Evolutionary conservation across 1,284 basidiomycete species (phyloP).

Genomic region (Tranzscheliella williamsii): DNA sequence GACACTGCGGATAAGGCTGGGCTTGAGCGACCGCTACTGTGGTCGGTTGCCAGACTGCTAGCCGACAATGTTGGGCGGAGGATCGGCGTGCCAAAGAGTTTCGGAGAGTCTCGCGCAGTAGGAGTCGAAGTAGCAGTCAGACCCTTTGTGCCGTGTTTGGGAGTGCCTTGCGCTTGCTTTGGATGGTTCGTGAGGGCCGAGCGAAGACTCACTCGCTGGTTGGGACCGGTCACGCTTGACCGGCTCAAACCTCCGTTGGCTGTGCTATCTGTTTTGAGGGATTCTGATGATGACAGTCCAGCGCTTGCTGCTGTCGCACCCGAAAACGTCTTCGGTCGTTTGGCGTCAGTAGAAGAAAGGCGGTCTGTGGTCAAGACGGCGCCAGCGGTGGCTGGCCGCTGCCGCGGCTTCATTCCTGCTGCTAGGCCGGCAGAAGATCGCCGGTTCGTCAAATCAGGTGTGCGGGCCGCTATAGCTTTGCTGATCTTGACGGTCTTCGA

Average conservation of each 20-base stretch:
- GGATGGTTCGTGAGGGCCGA: constrained; percentile 20
- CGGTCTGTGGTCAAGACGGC: constrained; percentile 1
- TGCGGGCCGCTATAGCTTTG: too few relatives aligned
- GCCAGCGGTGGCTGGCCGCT: constrained; percentile 21
- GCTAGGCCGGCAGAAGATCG: constrained; percentile 11
- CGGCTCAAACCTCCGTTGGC: constrained; percentile 2
- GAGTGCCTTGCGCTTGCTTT: background rate
- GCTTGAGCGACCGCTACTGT: constrained; percentile 21
- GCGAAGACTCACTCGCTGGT: constrained; percentile 21
- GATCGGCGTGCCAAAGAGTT: constrained; percentile 2
- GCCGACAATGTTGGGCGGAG: constrained; percentile 13
- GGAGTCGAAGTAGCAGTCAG: constrained; percentile 6
- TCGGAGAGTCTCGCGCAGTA: constrained; percentile 14
- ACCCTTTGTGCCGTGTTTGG: constrained; percentile 1
- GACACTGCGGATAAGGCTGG: constrained; percentile 26
- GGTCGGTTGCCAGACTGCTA: constrained; percentile 26
- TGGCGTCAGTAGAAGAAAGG: background rate
- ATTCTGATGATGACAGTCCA: constrained; percentile 4
- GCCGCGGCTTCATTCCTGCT: constrained; percentile 32
- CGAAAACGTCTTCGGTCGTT: constrained; percentile 17
- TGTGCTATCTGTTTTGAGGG: background rate
- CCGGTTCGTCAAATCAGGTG: too few relatives aligned
- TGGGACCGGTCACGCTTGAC: background rate
- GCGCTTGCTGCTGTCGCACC: constrained; percentile 20
- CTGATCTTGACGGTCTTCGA: too few relatives aligned